Conservation (phyloP, 2,329 filamentous ascomycete genomes). For the Beauveria sp. region DNA sequence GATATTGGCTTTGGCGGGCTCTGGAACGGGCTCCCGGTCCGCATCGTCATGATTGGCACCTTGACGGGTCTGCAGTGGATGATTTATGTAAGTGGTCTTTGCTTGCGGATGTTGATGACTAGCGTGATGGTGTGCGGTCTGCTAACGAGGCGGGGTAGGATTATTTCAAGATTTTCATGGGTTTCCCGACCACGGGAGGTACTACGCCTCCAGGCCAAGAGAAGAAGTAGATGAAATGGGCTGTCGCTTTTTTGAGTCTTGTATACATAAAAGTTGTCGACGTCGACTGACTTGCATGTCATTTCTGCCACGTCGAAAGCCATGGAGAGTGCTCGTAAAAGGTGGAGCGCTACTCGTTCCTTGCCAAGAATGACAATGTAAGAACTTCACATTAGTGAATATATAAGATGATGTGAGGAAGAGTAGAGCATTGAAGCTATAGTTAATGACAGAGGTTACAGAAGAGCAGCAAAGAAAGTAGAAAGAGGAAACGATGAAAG, state of each 20-base stretch:
- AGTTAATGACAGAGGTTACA: too few species aligned
- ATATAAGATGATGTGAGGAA: too few species aligned
- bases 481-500: too few species aligned
- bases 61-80: conserved; percentile 85
- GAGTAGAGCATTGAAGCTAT: too few species aligned
- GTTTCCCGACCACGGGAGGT: conserved; percentile 75
- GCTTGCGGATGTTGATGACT: background rate
- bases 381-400: background rate
- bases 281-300: background rate
- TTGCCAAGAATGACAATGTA: background rate
- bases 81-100: conserved; percentile 60
- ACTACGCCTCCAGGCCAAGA: conserved; percentile 45
- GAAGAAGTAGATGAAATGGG: conserved; percentile 15
- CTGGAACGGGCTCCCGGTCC: conserved; percentile 81
- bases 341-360: background rate
- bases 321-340: background rate
- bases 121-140: conserved; percentile 10
- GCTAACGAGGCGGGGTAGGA: conserved; percentile 38
- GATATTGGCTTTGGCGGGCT: conserved; percentile 83
- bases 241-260: background rate
- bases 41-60: conserved; percentile 83
- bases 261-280: background rate
- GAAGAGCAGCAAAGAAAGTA: too few species aligned
- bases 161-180: conserved; percentile 87
- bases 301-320: background rate